phyloP scores from a whole-genome alignment of 257 asterid species.

The Primulina eburnea region DNA sequence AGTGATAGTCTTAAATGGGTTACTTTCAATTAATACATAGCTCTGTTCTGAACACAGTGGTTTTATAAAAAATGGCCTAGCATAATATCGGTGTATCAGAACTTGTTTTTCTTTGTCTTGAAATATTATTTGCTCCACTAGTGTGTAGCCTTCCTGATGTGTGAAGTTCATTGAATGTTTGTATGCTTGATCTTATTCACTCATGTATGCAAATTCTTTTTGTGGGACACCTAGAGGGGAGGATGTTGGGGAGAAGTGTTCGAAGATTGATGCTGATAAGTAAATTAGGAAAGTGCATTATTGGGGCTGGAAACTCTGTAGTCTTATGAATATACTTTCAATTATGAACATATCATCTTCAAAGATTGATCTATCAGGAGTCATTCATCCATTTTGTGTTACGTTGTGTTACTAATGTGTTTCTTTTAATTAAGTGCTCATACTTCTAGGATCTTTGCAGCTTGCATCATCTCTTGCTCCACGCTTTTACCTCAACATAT shows the following conservation, averaged over 20 bases:
- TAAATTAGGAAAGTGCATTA: neutral
- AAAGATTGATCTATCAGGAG: neutral
- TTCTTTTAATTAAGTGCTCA: neutral
- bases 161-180: no score
- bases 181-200: no score
- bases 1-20: no score
- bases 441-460: conserved; percentile 32
- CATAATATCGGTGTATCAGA: neutral
- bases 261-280: neutral
- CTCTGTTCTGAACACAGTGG: neutral
- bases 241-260: neutral
- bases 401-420: neutral
- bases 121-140: no score
- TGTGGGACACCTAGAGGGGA: no score
- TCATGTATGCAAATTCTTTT: no score
- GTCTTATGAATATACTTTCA: neutral
- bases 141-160: no score
- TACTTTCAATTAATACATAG: neutral
- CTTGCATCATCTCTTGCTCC: conserved; percentile 58
- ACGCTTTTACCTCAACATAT: conserved; percentile 50
- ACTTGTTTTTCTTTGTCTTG: neutral
- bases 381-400: neutral
- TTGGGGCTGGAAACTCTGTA: neutral
- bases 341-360: neutral
- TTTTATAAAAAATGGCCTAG: neutral